Conservation (phyloP, 352 stramenopile genomes). For the Peronosclerospora sorghi region DNA sequence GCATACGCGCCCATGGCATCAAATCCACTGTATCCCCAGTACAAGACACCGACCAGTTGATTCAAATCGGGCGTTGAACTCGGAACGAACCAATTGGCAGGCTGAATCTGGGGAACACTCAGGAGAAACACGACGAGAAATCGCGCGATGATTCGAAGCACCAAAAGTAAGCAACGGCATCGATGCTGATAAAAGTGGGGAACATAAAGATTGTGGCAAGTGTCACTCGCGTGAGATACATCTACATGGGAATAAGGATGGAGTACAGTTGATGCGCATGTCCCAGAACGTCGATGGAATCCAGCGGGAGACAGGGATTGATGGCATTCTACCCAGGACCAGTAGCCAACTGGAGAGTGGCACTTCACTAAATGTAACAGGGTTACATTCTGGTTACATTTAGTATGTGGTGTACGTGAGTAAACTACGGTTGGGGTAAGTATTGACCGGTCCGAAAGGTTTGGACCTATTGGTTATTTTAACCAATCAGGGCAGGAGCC, state of each 20-base stretch:
- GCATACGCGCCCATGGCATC: constrained; percentile 60
- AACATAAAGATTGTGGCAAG: constrained; percentile 67
- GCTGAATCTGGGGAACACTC: constrained; percentile 41
- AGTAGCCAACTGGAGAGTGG: constrained; percentile 80
- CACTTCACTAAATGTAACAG: too few species aligned
- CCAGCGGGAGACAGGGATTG: constrained; percentile 73
- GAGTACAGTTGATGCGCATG: constrained; percentile 13
- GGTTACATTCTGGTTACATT: too few species aligned
- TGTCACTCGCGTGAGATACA: constrained; percentile 19
- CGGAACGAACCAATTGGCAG: constrained; percentile 57
- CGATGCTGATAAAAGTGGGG: constrained; percentile 56
- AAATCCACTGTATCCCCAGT: constrained; percentile 82
- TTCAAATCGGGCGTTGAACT: constrained; percentile 41
- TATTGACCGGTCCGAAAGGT: too few species aligned
- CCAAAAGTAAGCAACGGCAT: constrained; percentile 52
- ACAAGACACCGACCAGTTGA: constrained; percentile 51
- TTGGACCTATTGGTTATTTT: too few species aligned
- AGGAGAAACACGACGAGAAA: constrained; percentile 47
- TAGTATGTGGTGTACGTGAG: too few species aligned
- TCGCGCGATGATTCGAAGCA: constrained; percentile 52
- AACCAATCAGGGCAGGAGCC: too few species aligned
- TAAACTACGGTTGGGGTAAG: too few species aligned
- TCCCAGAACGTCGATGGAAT: constrained; percentile 40
- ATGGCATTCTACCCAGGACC: constrained; percentile 83
- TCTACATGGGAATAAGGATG: constrained; percentile 10